Evolutionary conservation across 1,284 basidiomycete genomes (phyloP), one percentile per base, ranked within the genome.

Genomic region (Trichosporon sp.): DNA sequence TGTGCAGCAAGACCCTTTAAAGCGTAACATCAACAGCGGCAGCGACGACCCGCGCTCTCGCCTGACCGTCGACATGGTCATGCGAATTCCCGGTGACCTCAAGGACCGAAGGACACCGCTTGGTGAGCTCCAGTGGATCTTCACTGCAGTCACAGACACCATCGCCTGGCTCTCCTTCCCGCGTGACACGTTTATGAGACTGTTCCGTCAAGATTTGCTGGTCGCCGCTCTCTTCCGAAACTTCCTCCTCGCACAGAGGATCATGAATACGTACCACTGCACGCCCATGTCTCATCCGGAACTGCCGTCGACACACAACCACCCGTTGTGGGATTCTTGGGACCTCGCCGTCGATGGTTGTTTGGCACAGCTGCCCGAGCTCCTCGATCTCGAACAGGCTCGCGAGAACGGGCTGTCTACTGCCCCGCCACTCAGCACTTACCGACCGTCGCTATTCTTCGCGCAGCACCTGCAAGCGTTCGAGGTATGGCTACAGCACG

Each of bases 161-260:
- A 98, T 99, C 75, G 97, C 97, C 12, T 99, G 97, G 96, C 95
- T 96, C 11, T 94, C 94, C 0, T 95, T 99, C 79, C 92, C 95
- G 21, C 89, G 92, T 67, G 93, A 96, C 67, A 89, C 95, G 11
- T 99, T 99, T 85, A 95, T 94, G 59, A 89, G 94, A 48, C 86
- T 99, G 38, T 99, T 98, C 84, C 89, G 97, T 65, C 97, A 96
- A 72, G 96, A 99, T 81, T 88, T 99, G 68, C 89, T 98, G 68
- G 94, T 99, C 65, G 96, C 97, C 0, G 96, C 94, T 5, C 87
- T 99, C 1, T 98, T 98, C 86, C 91, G 96, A 63, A 98, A 98
- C 79, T 99, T 97, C 85, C 88, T 99, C 11, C 88, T 99, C 21
- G 96, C 97, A 1, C 96, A 99, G 84, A 89, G 96, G 21, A 95